Percentiles rank a stretch among this genome's conserved stretches.
These are phyloP conservation scores for Kuraishia capsulata DNA, from an alignment of 805 yeast genomes.

Conservation along the genomic window DNA sequence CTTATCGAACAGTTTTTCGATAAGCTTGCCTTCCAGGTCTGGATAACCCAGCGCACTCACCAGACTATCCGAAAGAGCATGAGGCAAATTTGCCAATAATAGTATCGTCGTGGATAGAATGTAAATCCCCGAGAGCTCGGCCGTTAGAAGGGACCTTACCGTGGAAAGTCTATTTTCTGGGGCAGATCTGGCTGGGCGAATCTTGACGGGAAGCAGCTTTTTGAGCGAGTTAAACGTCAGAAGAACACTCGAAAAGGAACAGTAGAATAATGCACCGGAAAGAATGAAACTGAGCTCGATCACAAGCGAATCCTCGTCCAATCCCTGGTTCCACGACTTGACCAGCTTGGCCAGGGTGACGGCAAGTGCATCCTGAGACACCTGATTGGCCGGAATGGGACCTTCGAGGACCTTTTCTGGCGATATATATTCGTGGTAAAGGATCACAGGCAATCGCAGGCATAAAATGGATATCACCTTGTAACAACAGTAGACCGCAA, in stretches of 20 bases:
- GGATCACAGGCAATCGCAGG: constrained; percentile 28
- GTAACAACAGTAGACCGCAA: constrained; percentile 41
- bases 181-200: constrained; percentile 14
- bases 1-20: constrained; percentile 44
- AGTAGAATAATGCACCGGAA: constrained; percentile 49
- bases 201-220: constrained; percentile 10
- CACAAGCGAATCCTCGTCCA: constrained; percentile 29
- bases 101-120: constrained; percentile 42
- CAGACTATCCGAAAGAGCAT: constrained; percentile 30
- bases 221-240: constrained; percentile 47
- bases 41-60: constrained; percentile 21
- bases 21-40: constrained; percentile 29
- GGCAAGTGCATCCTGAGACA: constrained; percentile 34
- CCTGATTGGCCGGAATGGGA: neutral
- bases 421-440: constrained; percentile 7
- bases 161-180: constrained; percentile 8
- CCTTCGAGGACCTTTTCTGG: constrained; percentile 3
- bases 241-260: constrained; percentile 58
- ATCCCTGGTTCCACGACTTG: constrained; percentile 13
- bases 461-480: constrained; percentile 32
- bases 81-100: constrained; percentile 38
- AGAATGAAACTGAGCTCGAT: constrained; percentile 40
- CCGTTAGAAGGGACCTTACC: constrained; percentile 24
- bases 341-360: constrained; percentile 35
- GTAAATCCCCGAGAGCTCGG: constrained; percentile 41